Evolutionary conservation across 495 filamentous ascomycete species (phyloP).

Genomic region (Letharia columbiana): DNA sequence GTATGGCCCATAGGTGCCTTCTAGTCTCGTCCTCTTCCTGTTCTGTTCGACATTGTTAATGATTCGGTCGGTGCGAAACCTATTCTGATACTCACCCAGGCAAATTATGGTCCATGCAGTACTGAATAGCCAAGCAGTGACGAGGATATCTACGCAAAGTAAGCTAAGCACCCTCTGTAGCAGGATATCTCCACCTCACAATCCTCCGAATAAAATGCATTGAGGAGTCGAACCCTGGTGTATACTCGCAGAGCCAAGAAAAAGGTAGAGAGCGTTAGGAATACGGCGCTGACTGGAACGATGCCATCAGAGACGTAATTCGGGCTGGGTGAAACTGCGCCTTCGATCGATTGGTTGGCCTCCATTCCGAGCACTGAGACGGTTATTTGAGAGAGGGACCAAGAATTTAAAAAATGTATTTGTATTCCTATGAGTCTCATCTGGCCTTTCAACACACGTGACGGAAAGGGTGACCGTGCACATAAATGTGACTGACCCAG

Average conservation of each 20-base stretch:
- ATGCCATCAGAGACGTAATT: conserved; percentile 25
- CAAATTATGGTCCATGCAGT: conserved; percentile 8
- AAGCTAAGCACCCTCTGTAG: not conserved
- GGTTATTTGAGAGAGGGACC: too few relatives aligned
- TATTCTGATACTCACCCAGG: too few relatives aligned
- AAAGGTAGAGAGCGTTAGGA: conserved; percentile 29
- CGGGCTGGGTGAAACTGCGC: conserved; percentile 24
- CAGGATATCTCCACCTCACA: conserved; percentile 25
- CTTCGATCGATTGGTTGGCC: too few relatives aligned
- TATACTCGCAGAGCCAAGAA: conserved; percentile 30
- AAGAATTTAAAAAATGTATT: not conserved
- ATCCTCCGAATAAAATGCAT: conserved; percentile 34
- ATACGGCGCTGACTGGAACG: conserved; percentile 31
- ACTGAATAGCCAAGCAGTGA: conserved; percentile 26
- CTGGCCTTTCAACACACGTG: not conserved
- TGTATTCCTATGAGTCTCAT: not conserved
- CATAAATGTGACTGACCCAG: not conserved
- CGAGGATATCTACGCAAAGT: conserved; percentile 27
- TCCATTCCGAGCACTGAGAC: not conserved
- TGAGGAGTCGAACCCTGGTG: conserved; percentile 32
- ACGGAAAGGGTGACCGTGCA: not conserved
- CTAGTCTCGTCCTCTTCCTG: conserved; percentile 23
- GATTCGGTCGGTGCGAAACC: not conserved
- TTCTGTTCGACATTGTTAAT: conserved; percentile 9
- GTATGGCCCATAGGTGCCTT: conserved; percentile 30